Evolutionary conservation across 345 rosid species (phyloP).

Genomic region (Eucalyptus cloeziana): DNA sequence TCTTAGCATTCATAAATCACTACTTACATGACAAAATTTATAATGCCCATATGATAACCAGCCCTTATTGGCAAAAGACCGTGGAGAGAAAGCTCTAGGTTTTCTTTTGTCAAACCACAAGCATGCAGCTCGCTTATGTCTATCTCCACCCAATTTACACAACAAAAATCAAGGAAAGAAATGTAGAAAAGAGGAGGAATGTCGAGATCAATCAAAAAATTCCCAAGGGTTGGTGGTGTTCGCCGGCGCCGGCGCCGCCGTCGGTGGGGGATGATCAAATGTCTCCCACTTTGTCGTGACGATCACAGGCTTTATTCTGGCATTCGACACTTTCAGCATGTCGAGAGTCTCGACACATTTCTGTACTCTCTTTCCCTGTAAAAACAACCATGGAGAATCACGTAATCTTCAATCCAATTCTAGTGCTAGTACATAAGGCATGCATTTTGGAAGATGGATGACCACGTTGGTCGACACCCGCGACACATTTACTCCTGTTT

Average conservation of each 20-base stretch:
- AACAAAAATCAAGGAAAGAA: background rate
- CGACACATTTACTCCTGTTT: background rate
- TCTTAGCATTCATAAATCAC: background rate
- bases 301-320: conserved; percentile 14
- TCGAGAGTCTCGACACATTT: conserved; percentile 48
- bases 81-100: background rate
- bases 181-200: background rate
- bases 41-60: background rate
- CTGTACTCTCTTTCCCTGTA: conserved; percentile 40
- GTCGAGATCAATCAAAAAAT: conserved; percentile 23
- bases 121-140: background rate
- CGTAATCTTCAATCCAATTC: background rate
- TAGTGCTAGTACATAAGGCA: background rate
- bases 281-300: conserved; percentile 46
- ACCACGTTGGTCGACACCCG: background rate
- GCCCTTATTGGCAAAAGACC: background rate
- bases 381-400: background rate
- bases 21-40: background rate
- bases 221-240: conserved; percentile 10
- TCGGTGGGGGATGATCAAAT: background rate
- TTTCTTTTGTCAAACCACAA: background rate
- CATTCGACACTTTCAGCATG: conserved; percentile 23
- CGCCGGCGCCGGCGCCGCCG: background rate
- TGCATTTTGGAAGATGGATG: background rate
- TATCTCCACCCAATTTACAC: background rate